phyloP scores from a whole-genome alignment of 2,329 filamentous ascomycete genomes.

The Botrytis porri region DNA sequence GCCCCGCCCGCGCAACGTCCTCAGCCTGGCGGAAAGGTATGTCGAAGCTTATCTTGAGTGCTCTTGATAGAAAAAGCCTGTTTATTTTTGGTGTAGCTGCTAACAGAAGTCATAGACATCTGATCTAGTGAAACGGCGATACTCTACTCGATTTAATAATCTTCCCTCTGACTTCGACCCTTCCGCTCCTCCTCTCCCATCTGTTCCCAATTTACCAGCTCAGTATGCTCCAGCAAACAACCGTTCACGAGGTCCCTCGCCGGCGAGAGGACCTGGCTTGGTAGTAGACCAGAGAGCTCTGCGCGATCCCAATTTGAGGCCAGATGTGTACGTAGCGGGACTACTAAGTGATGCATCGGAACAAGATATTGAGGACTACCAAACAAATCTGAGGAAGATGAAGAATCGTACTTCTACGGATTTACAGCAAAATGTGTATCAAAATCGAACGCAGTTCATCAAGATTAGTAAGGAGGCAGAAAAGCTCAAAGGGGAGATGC shows the following conservation, averaged over 20 bases:
- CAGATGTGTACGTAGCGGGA: constrained; percentile 68
- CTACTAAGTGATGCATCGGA: constrained; percentile 40
- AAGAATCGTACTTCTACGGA: constrained; percentile 49
- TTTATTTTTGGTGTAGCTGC: constrained; percentile 1
- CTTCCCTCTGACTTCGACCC: constrained; percentile 66
- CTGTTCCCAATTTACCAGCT: constrained; percentile 67
- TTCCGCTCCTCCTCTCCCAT: constrained; percentile 65
- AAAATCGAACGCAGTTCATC: constrained; percentile 97
- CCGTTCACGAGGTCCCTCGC: constrained; percentile 32
- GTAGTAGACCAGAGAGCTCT: constrained; percentile 74
- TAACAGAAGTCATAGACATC: constrained; percentile 47
- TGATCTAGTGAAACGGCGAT: constrained; percentile 89
- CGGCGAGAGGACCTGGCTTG: constrained; percentile 51
- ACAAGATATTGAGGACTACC: constrained; percentile 38
- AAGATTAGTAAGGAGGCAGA: constrained; percentile 99
- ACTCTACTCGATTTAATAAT: constrained; percentile 88
- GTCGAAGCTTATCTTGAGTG: constrained; percentile 18
- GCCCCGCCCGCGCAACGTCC: constrained; percentile 47
- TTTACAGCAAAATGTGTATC: constrained; percentile 91
- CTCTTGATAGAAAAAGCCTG: neutral
- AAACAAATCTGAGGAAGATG: constrained; percentile 34
- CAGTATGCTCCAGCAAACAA: constrained; percentile 38
- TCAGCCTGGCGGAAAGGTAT: constrained; percentile 56
- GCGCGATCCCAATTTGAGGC: constrained; percentile 72
- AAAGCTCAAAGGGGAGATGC: constrained; percentile 95